These are phyloP conservation scores for Tetrastigma voinierianum DNA, from an alignment of 164 flowering plant species.

Conservation along the genomic window DNA sequence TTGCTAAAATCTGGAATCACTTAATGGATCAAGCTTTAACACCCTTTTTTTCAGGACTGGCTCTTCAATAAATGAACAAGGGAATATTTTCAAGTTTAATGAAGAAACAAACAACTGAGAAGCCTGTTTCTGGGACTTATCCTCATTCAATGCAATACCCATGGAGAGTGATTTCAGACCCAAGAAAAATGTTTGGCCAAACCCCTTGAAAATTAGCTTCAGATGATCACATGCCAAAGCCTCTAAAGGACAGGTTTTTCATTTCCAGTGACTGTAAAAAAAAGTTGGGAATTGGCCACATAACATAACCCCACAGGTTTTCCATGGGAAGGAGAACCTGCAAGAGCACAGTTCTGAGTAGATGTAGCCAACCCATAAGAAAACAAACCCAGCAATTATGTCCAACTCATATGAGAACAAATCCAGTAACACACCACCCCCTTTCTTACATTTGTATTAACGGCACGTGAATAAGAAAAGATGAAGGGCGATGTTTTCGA, in stretches of 20 bases:
- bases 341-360: slow-evolving; percentile 23
- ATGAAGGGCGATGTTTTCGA: slow-evolving; percentile 26
- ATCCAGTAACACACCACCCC: slow-evolving; percentile 18
- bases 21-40: too few species aligned
- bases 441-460: slow-evolving; percentile 22
- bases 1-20: too few species aligned
- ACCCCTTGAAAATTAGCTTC: slow-evolving; percentile 22
- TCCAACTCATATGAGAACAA: slow-evolving; percentile 51
- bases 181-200: slow-evolving; percentile 8
- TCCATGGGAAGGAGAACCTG: slow-evolving; percentile 32
- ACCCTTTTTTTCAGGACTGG: slow-evolving; percentile 16
- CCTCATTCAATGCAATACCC: slow-evolving; percentile 16
- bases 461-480: slow-evolving; percentile 47
- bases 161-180: slow-evolving; percentile 2
- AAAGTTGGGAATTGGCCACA: slow-evolving; percentile 17
- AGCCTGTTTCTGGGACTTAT: slow-evolving; percentile 2
- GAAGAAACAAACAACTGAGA: slow-evolving; percentile 10
- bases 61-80: slow-evolving; percentile 14
- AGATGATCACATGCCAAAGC: slow-evolving; percentile 4
- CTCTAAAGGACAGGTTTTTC: not conserved
- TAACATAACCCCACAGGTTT: slow-evolving; percentile 24
- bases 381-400: slow-evolving; percentile 37
- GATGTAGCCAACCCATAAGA: slow-evolving; percentile 52
- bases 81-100: slow-evolving; percentile 19
- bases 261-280: not conserved